Evolutionary conservation across 768 basidiomycete species (phyloP), one percentile per base, ranked within the genome.

Genomic region (Termitomyces sp.): DNA sequence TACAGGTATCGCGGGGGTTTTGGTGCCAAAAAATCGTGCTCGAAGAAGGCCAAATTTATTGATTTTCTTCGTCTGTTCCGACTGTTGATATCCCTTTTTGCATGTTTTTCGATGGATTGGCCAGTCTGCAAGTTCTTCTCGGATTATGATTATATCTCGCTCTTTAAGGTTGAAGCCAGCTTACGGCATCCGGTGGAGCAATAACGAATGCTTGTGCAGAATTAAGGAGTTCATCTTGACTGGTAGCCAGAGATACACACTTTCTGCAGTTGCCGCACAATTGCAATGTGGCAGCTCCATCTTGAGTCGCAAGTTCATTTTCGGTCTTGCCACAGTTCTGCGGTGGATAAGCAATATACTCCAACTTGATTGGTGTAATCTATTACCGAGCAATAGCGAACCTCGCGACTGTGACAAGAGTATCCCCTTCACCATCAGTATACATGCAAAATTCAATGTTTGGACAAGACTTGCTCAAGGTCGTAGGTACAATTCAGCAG

Each of bases 121-220:
- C 59, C 59, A 60, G 16, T 56, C 59, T 43, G 47, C 41, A 16
- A 44, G 41, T 56, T 60, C 59, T 60, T 57, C n/a, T 28, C 18
- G 52, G 3, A 7, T 43, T 28, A 32, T 49, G 4, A 16, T 33
- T 56, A 1, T 10, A 35, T 14, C 5, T 26, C 47, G 2, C 9
- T 6, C 3, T 32, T 43, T 13, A 26, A 20, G 26, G 20, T 12
- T 6, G 5, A 23, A 50, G 3, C 28, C 13, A 18, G 50, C 59
- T 60, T 44, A 60, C 59, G 59, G 13, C 59, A 60, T 43, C 28
- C 14, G 7, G 16, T 33, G 5, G 59, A 60, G 33, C 59, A 60
- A 49, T 60, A 60, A 20, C 54, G 59, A 30, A 50, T 30, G 14
- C 59, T 32, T 60, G 18, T n/a, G 44, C 14, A 28, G 20, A 6